Percentiles rank a stretch among this genome's conserved stretches.
These are phyloP conservation scores for Dendrocalamus latiflorus DNA, from an alignment of 202 grass and related monocot genomes.

Conservation along the genomic window DNA sequence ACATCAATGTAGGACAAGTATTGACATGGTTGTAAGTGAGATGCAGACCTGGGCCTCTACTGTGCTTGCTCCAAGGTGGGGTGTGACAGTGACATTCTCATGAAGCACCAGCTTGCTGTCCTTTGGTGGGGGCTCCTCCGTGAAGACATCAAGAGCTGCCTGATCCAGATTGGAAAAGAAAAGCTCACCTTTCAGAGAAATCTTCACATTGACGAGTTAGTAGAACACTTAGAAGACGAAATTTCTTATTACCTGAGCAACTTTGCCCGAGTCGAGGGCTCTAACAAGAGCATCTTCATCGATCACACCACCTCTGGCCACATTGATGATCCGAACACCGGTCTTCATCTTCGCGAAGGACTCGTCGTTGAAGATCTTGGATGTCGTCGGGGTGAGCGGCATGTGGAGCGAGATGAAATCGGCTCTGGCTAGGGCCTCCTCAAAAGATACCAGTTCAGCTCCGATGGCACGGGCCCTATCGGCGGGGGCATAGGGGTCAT, in stretches of 20 bases:
- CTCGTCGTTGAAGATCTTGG: conserved; percentile 79
- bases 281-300: conserved; percentile 81
- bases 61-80: conserved; percentile 95
- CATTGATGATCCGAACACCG: conserved; percentile 79
- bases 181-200: no score
- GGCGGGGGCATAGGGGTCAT: conserved; percentile 76
- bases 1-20: neutral
- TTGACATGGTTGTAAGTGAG: neutral
- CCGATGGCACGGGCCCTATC: no score
- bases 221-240: neutral
- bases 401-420: conserved; percentile 94
- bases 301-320: conserved; percentile 88
- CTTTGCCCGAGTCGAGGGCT: conserved; percentile 73
- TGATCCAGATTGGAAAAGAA: no score
- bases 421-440: conserved; percentile 66
- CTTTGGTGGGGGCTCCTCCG: no score
- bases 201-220: no score
- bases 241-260: conserved; percentile 69
- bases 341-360: conserved; percentile 73
- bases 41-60: conserved; percentile 80
- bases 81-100: conserved; percentile 81
- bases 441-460: conserved; percentile 75
- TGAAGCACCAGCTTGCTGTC: conserved; percentile 83
- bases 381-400: conserved; percentile 60
- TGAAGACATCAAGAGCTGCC: no score